phyloP scores from a whole-genome alignment of 2,329 filamentous ascomycete genomes.

The Epichloe amarillans region DNA sequence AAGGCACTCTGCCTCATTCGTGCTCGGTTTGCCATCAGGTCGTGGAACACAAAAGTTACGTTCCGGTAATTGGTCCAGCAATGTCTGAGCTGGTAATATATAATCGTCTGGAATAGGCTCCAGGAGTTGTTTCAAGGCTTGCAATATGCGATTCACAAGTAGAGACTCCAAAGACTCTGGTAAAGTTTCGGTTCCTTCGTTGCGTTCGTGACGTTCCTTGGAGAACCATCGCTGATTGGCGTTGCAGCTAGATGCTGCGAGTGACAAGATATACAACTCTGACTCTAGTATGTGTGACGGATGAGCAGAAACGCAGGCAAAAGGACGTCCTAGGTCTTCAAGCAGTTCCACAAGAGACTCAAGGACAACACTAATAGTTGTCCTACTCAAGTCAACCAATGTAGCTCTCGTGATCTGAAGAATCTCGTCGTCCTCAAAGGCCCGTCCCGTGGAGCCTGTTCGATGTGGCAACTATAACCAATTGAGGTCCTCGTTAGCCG shows the following conservation, averaged over 20 bases:
- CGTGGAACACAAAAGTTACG: constrained; percentile 24
- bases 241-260: constrained; percentile 52
- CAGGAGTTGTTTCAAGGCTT: constrained; percentile 42
- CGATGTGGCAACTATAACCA: constrained; percentile 7
- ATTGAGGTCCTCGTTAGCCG: not conserved
- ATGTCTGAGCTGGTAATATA: constrained; percentile 39
- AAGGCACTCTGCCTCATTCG: constrained; percentile 12
- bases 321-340: constrained; percentile 44
- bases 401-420: constrained; percentile 47
- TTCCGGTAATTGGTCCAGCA: constrained; percentile 38
- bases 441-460: constrained; percentile 3
- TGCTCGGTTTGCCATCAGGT: constrained; percentile 7
- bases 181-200: constrained; percentile 13
- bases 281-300: constrained; percentile 49
- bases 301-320: constrained; percentile 36
- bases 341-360: constrained; percentile 43
- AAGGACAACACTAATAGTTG: constrained; percentile 39
- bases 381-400: constrained; percentile 45
- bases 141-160: constrained; percentile 41
- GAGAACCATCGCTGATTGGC: constrained; percentile 37
- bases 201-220: constrained; percentile 11
- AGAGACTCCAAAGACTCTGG: constrained; percentile 31
- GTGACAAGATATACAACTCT: constrained; percentile 49
- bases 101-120: constrained; percentile 45
- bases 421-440: constrained; percentile 40